Percentiles rank a stretch among this genome's conserved stretches.
Conservation (phyloP, 192 early-diverging fungal species). For the Podila epigama region DNA sequence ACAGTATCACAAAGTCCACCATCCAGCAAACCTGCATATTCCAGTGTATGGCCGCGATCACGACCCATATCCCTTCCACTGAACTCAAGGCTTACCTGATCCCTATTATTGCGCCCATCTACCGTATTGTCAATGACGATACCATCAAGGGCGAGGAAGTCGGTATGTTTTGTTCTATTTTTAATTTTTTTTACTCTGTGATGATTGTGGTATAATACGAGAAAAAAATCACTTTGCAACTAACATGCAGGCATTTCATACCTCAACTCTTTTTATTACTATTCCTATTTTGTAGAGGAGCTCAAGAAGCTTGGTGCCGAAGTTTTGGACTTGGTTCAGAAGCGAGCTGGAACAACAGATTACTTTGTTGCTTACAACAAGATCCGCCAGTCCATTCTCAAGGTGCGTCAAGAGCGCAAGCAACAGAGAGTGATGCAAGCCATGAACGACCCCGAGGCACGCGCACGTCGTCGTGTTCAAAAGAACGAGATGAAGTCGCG, state of each 20-base stretch:
- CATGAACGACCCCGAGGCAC: conserved; percentile 77
- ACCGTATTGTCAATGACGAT: conserved; percentile 80
- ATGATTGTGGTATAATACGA: too few relatives aligned
- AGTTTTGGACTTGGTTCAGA: conserved; percentile 78
- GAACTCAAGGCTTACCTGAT: conserved; percentile 70
- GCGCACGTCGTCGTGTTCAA: conserved; percentile 71
- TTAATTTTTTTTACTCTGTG: neutral
- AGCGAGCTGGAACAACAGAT: conserved; percentile 73
- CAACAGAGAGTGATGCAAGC: conserved; percentile 66
- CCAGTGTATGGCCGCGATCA: conserved; percentile 92
- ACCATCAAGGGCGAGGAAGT: conserved; percentile 66
- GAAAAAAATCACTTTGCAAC: too few relatives aligned
- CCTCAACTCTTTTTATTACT: neutral
- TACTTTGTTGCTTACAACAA: conserved; percentile 74
- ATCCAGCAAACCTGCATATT: conserved; percentile 82
- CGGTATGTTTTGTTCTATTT: conserved; percentile 52
- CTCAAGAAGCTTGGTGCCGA: conserved; percentile 81
- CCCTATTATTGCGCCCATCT: conserved; percentile 80
- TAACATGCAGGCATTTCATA: neutral
- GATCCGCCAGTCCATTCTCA: conserved; percentile 68
- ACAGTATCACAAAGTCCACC: conserved; percentile 35
- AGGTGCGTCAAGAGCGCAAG: conserved; percentile 70
- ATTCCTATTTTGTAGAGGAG: conserved; percentile 57
- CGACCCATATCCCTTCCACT: conserved; percentile 63
- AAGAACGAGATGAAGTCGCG: conserved; percentile 77